Conservation (phyloP, 352 stramenopile species). For the Globisporangium emineosum region DNA sequence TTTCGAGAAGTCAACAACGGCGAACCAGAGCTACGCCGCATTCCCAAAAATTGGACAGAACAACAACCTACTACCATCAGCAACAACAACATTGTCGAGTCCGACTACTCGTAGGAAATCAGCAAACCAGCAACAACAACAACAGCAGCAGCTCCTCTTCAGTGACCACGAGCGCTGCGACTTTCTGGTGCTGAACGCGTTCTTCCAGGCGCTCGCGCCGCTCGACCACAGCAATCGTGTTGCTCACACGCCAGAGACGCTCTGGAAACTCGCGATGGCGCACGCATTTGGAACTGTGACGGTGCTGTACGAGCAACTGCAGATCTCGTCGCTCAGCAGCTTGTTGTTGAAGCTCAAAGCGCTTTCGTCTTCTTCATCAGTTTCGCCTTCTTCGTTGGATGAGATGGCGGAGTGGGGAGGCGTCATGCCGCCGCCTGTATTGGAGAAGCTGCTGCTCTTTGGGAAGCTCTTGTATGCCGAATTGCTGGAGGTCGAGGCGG, state of each 20-base stretch:
- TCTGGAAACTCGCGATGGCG: conserved; percentile 43
- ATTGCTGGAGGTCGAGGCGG: conserved; percentile 3
- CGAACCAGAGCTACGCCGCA: neutral
- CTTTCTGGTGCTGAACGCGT: conserved; percentile 45
- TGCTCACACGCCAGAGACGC: conserved; percentile 14
- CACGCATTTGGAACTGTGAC: conserved; percentile 27
- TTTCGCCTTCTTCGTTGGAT: too few relatives aligned
- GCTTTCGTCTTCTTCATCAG: neutral
- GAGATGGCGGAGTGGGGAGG: conserved; percentile 2
- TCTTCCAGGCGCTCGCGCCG: conserved; percentile 49
- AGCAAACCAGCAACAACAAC: neutral
- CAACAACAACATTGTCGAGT: neutral
- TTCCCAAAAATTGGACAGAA: conserved; percentile 4
- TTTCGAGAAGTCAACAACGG: conserved; percentile 30
- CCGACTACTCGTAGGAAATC: neutral
- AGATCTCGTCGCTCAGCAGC: conserved; percentile 31
- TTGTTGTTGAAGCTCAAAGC: conserved; percentile 11
- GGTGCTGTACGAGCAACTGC: conserved; percentile 25
- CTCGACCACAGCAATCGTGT: conserved; percentile 30
- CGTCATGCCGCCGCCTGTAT: conserved; percentile 20
- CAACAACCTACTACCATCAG: neutral
- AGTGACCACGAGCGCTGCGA: conserved; percentile 30
- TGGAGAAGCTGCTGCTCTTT: conserved; percentile 30
- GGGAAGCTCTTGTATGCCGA: conserved; percentile 22
- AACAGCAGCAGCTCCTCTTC: neutral